Evolutionary conservation across 2,329 filamentous ascomycete genomes (phyloP).

Genomic region (Herpotrichia juniperi): DNA sequence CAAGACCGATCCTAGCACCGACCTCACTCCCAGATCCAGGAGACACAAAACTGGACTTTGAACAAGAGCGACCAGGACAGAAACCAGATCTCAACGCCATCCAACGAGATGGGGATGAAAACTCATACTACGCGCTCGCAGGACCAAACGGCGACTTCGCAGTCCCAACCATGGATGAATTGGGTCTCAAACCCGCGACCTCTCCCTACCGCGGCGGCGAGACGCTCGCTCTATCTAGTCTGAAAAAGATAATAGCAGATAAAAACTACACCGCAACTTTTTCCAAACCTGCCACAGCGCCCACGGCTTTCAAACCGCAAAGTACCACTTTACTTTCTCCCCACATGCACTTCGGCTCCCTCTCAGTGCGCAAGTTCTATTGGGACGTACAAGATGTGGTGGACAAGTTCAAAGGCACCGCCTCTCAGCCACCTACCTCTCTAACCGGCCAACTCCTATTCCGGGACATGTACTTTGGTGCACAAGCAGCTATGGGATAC

Average conservation of each 20-base stretch:
- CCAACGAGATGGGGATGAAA: slow-evolving; percentile 61
- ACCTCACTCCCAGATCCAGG: slow-evolving; percentile 68
- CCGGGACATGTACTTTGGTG: slow-evolving; percentile 83
- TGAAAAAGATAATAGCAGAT: slow-evolving; percentile 66
- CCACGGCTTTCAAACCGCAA: slow-evolving; percentile 74
- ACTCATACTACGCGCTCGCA: slow-evolving; percentile 65
- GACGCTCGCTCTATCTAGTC: slow-evolving; percentile 62
- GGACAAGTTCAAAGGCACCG: slow-evolving; percentile 61
- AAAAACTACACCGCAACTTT: slow-evolving; percentile 74
- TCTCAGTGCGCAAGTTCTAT: slow-evolving; percentile 75
- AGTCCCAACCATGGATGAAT: slow-evolving; percentile 72
- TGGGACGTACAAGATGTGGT: slow-evolving; percentile 71
- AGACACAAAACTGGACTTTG: slow-evolving; percentile 64
- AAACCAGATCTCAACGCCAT: slow-evolving; percentile 66
- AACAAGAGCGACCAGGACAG: slow-evolving; percentile 59
- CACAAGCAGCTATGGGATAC: slow-evolving; percentile 71
- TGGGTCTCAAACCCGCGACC: slow-evolving; percentile 66
- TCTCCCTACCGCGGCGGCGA: slow-evolving; percentile 76
- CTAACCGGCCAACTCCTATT: slow-evolving; percentile 76
- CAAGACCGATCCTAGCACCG: slow-evolving; percentile 66
- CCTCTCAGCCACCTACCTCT: slow-evolving; percentile 67
- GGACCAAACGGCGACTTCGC: slow-evolving; percentile 73
- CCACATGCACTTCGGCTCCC: slow-evolving; percentile 74
- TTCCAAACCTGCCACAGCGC: slow-evolving; percentile 76
- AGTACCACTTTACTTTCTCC: slow-evolving; percentile 76